Base-by-base conservation (phyloP, 2,329 filamentous ascomycete species). In the Dothistroma septosporum region DNA sequence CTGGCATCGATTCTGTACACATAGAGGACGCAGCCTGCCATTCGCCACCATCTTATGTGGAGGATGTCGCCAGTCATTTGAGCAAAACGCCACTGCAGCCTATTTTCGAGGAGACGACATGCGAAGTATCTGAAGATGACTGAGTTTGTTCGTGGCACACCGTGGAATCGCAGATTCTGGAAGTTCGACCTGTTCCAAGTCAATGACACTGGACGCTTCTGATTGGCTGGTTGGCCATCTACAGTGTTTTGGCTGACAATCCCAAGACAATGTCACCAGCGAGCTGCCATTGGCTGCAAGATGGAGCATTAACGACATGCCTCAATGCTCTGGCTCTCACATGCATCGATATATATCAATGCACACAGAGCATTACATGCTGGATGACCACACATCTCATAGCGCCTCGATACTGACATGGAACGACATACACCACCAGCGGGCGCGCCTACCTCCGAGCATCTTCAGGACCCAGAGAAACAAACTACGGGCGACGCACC, bases 401-500 rank as follows among this genome's bases (percentile, higher is more conserved):
- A 37, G 10, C 33, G 14, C 33, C 3, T 24, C 4, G n/a, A 24
- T 21, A 24, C 10, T 21, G 28, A 9, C 2, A 31, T 32, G 47
- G 7, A 50, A 8, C 22, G 28, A 21, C 12, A 16, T 16, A 50
- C 21, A 9, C 10, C 47, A 9, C 10, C 47, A 50, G 28, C 22
- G 28, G 19, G 14, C 3, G 7, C 11, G 1, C 41, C n/a, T n/a
- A n/a, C 41, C 47, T 50, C 22, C 0, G 19, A 50, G 28, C 22
- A 50, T 10, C 19, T 6, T 4, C 28, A 50, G 14, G 47, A 50
- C 47, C 6, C 47, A 14, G 47, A 50, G 28, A 50, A 50, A n/a
- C 47, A 50, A 24, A 28, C 1, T 21, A 31, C 10, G 9, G n/a
- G 7, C 47, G 47, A 50, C 19, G 24, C 64, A 31, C 66, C 69